These are phyloP conservation scores for Hanseniaspora lachancei DNA, from an alignment of 805 yeast genomes.

Conservation along the genomic window DNA sequence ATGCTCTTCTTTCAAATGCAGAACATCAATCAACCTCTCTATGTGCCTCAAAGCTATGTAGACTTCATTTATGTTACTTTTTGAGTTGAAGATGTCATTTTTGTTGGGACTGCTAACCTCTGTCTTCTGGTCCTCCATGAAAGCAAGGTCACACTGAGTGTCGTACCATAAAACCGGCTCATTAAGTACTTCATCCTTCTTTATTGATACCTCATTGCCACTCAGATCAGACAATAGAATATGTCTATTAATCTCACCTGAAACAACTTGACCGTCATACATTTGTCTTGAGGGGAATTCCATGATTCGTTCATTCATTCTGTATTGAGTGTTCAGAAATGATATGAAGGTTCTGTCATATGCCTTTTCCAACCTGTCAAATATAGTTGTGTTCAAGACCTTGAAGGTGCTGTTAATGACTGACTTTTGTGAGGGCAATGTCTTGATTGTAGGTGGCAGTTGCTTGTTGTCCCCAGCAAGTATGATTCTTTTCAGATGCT, in stretches of 20 bases:
- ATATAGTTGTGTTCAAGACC: conserved; percentile 44
- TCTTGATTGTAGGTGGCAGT: conserved; percentile 78
- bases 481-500: conserved; percentile 41
- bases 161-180: conserved; percentile 69
- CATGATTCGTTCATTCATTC: conserved; percentile 77
- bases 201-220: conserved; percentile 37
- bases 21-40: conserved; percentile 31
- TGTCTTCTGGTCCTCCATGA: conserved; percentile 38
- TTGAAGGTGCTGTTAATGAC: neutral
- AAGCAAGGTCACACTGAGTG: conserved; percentile 74
- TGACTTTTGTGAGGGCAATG: conserved; percentile 17
- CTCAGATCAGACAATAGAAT: conserved; percentile 29
- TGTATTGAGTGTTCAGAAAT: conserved; percentile 64
- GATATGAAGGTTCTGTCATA: conserved; percentile 38
- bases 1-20: conserved; percentile 39
- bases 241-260: conserved; percentile 45
- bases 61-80: conserved; percentile 67
- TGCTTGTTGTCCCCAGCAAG: conserved; percentile 92
- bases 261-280: conserved; percentile 50
- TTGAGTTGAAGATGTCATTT: conserved; percentile 33
- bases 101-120: neutral
- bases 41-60: conserved; percentile 48
- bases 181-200: conserved; percentile 41
- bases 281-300: conserved; percentile 55
- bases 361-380: conserved; percentile 57